Conservation (phyloP, 495 filamentous ascomycete species). For the Penicillium goetzii region DNA sequence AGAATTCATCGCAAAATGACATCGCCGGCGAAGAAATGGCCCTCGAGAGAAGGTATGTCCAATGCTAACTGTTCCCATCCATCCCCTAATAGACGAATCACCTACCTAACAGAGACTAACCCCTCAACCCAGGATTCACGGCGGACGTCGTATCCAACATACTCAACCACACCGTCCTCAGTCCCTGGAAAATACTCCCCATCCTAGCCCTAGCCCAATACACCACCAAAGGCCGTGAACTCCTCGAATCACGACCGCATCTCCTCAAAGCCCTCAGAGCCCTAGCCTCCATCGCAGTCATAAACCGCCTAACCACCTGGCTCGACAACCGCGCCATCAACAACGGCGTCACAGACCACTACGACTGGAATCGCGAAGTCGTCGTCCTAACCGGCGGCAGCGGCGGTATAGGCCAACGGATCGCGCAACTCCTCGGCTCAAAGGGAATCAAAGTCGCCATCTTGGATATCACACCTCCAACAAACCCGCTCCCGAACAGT, state of each 20-base stretch:
- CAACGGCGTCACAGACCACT: conserved; percentile 62
- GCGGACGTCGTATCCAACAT: conserved; percentile 59
- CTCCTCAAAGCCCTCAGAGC: conserved; percentile 31
- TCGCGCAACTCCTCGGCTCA: conserved; percentile 64
- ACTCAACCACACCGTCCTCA: conserved; percentile 59
- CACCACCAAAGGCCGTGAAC: conserved; percentile 57
- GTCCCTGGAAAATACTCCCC: conserved; percentile 60
- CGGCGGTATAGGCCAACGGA: conserved; percentile 65
- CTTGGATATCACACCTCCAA: conserved; percentile 67
- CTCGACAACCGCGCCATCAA: conserved; percentile 59
- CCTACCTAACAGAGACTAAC: conserved; percentile 8
- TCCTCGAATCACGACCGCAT: conserved; percentile 52
- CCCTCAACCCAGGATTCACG: conserved; percentile 55
- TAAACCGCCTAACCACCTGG: conserved; percentile 51
- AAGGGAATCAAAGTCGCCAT: conserved; percentile 65
- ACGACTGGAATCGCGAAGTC: conserved; percentile 71
- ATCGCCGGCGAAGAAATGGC: conserved; percentile 30
- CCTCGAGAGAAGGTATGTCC: conserved; percentile 39
- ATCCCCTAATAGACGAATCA: not conserved
- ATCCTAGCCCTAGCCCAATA: conserved; percentile 61
- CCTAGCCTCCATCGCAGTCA: conserved; percentile 45
- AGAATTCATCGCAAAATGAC: conserved; percentile 21
- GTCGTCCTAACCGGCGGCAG: conserved; percentile 73
- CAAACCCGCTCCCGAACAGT: conserved; percentile 54
- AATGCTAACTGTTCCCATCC: not conserved